Base-by-base conservation (phyloP, 2,329 filamentous ascomycete species). In the Rhytidhysteron rufulum region DNA sequence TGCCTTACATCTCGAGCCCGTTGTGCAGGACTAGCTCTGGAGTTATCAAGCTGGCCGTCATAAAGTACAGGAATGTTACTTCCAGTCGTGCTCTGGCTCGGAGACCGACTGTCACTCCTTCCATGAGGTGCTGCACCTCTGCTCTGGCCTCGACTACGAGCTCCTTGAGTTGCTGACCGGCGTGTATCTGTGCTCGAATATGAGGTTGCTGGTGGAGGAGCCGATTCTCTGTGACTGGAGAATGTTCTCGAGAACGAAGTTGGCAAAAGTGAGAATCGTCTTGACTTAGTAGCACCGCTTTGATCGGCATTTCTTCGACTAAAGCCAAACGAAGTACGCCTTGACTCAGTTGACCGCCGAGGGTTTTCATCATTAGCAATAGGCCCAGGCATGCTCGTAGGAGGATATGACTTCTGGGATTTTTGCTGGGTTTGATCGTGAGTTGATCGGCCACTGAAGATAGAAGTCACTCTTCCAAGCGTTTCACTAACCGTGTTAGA, bases 351-450 rank as follows among this genome's bases (percentile, higher is more conserved):
- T n/a, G 72, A 75, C 24, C 65, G 66, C 32, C 73, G 60, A 18
- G 68, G 63, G 33, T 73, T 65, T 75, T 81, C 66, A 29, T 81
- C 79, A 34, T 76, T 75, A 5, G 79, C 71, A 64, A 85, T 79
- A 2, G 80, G 73, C 47, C 85, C 84, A 46, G 85, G 80, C 88
- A 96, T 94, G 70, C 89, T 95, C 34, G 91, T 86, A 4, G 91
- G 91, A 41, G 91, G 91, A 57, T 96, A 94, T 48, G 79, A 83
- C 61, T 80, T 83, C 39, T 78, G 70, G 47, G 83, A 82, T 61
- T 87, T 81, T 48, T 74, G 77, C 44, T 75, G 71, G 62, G 75
- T 78, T 58, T 75, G 74, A 37, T 58, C 55, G 11, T 59, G 55
- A 37, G 55, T 50, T 39, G 61, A 58, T 32, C 62, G 58, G 52